These are phyloP conservation scores for Skeletonema grethae DNA, from an alignment of 108 stramenopile genomes.

Conservation along the genomic window DNA sequence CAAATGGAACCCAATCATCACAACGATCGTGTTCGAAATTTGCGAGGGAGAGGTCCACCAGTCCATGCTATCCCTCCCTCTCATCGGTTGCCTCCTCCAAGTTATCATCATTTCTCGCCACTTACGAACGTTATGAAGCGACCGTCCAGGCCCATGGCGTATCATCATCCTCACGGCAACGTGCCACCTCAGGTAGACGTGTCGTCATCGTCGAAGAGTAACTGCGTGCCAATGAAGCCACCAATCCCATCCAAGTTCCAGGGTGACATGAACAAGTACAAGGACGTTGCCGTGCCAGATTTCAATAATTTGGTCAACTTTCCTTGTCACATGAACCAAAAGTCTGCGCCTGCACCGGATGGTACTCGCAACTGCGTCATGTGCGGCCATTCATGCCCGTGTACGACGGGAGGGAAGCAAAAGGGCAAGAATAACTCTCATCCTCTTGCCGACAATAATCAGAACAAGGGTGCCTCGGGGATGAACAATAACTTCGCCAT, in stretches of 20 bases:
- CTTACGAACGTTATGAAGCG: slow-evolving; percentile 57
- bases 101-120: slow-evolving; percentile 76
- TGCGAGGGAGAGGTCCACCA: slow-evolving; percentile 73
- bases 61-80: slow-evolving; percentile 60
- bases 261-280: slow-evolving; percentile 82
- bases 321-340: slow-evolving; percentile 88
- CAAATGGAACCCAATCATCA: slow-evolving; percentile 23
- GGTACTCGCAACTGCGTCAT: slow-evolving; percentile 90
- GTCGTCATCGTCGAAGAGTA: slow-evolving; percentile 72
- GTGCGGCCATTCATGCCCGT: slow-evolving; percentile 87
- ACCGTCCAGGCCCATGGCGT: slow-evolving; percentile 11
- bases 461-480: slow-evolving; percentile 26
- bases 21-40: slow-evolving; percentile 77
- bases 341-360: slow-evolving; percentile 76
- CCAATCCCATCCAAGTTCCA: slow-evolving; percentile 89
- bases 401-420: slow-evolving; percentile 60
- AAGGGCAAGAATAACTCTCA: slow-evolving; percentile 42
- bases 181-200: slow-evolving; percentile 58
- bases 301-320: slow-evolving; percentile 88
- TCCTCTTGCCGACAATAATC: slow-evolving; percentile 7
- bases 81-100: slow-evolving; percentile 74
- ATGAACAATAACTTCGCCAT: slow-evolving; percentile 45
- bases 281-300: slow-evolving; percentile 76
- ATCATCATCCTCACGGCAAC: slow-evolving; percentile 36
- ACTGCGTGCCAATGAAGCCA: slow-evolving; percentile 78